Evolutionary conservation across 2,329 filamentous ascomycete species (phyloP), one percentile per base, ranked within the genome.

Genomic region (Clarireedia sp.): DNA sequence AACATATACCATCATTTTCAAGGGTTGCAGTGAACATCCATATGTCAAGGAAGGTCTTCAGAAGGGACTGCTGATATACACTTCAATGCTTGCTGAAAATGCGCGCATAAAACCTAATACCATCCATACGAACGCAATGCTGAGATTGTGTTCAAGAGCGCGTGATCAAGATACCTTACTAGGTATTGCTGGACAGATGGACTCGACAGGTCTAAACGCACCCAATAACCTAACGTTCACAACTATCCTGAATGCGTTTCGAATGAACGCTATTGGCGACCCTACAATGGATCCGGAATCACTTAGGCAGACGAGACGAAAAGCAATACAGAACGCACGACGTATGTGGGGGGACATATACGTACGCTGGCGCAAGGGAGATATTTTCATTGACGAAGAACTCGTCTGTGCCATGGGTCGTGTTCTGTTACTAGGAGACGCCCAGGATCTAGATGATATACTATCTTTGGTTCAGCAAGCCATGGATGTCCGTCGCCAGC

Each of bases 81-180:
- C 89, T 62, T 82, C 82, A 54, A 87, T 97, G 73, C 77, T 78
- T 40, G 77, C 76, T 4, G 77, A 81, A 37, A 82, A 80, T 50
- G 80, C 80, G 1, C 75, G 77, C 7, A 75, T 95, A 50, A 78
- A 83, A 60, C 86, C 88, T 16, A 88, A 84, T 62, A 86, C 85
- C 37, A 87, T 89, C 55, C 94, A 97, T 67, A 83, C 89, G 60
- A 99, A 99, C 68, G 89, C 91, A 9, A 82, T 90, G n/a, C 74
- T 99, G 45, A 83, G 85, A 57, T 87, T 94, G 8, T 97, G 91
- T 68, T 80, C 85, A 48, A 78, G 82, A 56, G 85, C 87, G 3
- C 70, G 77, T 12, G 86, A 96, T 67, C 77, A 95, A 69, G 90
- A 96, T 62, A 81, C 85, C 16, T 73, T 97, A 62, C 95, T 94